phyloP scores from a whole-genome alignment of 495 filamentous ascomycete genomes.

The Darksidea phi region DNA sequence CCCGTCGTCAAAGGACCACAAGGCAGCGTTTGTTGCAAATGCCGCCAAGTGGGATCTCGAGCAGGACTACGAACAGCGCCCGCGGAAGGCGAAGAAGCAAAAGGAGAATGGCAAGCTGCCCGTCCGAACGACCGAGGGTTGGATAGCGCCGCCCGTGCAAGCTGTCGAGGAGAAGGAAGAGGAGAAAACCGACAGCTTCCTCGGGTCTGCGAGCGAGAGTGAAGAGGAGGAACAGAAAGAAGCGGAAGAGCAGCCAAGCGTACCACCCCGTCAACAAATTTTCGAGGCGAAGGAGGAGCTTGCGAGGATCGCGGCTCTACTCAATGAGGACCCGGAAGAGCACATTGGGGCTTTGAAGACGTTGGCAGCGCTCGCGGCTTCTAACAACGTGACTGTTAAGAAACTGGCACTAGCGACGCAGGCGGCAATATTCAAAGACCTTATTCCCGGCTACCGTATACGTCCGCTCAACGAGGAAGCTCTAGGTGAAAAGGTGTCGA shows the following conservation, averaged over 20 bases:
- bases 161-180: conserved; percentile 43
- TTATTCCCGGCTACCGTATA: conserved; percentile 94
- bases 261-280: conserved; percentile 74
- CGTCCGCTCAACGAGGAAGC: conserved; percentile 73
- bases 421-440: conserved; percentile 87
- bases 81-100: conserved; percentile 67
- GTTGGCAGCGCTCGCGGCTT: conserved; percentile 71
- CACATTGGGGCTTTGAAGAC: conserved; percentile 70
- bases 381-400: conserved; percentile 65
- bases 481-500: conserved; percentile 74
- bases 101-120: conserved; percentile 74
- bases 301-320: conserved; percentile 70
- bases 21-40: conserved; percentile 42
- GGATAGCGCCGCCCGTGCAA: conserved; percentile 55
- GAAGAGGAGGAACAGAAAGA: conserved; percentile 55
- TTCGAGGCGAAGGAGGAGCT: conserved; percentile 86
- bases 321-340: conserved; percentile 94
- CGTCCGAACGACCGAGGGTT: conserved; percentile 75
- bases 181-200: conserved; percentile 54
- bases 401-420: conserved; percentile 83
- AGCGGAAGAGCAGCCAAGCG: conserved; percentile 56
- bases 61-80: conserved; percentile 80
- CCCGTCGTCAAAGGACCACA: conserved; percentile 37
- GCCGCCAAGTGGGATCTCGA: conserved; percentile 79
- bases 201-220: conserved; percentile 52